Evolutionary conservation across 371 early-diverging fungal genomes (phyloP).

Genomic region (Mucor lusitanicus): DNA sequence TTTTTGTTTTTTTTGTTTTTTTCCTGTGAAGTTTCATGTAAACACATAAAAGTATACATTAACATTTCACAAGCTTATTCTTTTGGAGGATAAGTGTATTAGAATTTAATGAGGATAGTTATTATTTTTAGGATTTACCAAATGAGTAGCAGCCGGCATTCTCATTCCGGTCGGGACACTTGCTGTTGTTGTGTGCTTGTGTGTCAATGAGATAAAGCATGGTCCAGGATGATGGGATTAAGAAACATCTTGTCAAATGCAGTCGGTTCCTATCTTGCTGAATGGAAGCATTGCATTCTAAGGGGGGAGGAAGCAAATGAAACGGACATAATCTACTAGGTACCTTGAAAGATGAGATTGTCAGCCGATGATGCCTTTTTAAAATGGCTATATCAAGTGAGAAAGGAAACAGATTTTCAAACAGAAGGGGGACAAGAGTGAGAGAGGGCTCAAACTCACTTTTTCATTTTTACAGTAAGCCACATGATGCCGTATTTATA

Average conservation of each 20-base stretch:
- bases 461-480: not conserved
- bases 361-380: conserved; percentile 16
- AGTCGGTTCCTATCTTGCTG: not conserved
- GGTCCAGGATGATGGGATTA: not conserved
- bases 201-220: not conserved
- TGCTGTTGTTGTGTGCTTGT: not conserved
- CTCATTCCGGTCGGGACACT: conserved; percentile 13
- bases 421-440: conserved; percentile 15
- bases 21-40: not conserved
- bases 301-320: not conserved
- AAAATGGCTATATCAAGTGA: conserved; percentile 1
- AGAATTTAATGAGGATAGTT: not conserved
- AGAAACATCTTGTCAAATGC: not conserved
- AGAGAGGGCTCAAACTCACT: not conserved
- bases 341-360: not conserved
- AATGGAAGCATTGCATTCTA: not conserved
- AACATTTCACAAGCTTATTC: not conserved
- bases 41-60: conserved; percentile 2
- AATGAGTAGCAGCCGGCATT: conserved; percentile 20
- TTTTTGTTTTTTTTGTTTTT: not conserved
- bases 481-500: conserved; percentile 7
- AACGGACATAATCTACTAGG: not conserved
- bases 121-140: conserved; percentile 19
- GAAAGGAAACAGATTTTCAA: conserved; percentile 14
- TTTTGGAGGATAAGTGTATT: not conserved